Evolutionary conservation across 805 yeast genomes (phyloP), one percentile per base, ranked within the genome.

Genomic region (Ascoidea asiatica): DNA sequence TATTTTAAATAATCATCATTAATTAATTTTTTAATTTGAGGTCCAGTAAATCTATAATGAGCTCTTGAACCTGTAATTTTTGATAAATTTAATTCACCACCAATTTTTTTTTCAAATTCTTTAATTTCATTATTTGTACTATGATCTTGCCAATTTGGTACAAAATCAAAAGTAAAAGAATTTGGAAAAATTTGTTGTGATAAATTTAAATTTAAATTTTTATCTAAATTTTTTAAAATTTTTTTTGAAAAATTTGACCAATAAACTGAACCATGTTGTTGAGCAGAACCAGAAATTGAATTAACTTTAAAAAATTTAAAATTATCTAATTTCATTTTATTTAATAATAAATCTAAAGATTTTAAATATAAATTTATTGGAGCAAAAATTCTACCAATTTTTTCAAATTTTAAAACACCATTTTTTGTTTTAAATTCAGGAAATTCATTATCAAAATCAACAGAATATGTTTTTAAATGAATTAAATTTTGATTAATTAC

Each of bases 91-190:
- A 63, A 53, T 23, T 65, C 66, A 11, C 72, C 63, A 22, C 89
- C 92, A 8, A 72, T 72, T 1, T 65, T 65, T 1, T 58, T 57
- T 54, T 85, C 92, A 53, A 86, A 79, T 33, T 59, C 69, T 22
- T 64, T 56, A 45, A 84, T 68, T 57, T 88, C 95, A 19, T 67
- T 61, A 4, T 75, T 81, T 0, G 97, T 88, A 20, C 92, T 81
- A 56, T 86, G 95, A 56, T 88, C 96, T 61, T 88, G 97, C 97
- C 97, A 88, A 57, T 89, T 88, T 6, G 96, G 95, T 4, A 94
- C 80, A 38, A 68, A 68, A 5, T 70, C 65, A 52, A 77, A 69
- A 1, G 90, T 66, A 51, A 85, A 80, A 1, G 82, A 81, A 1
- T 52, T 52, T 2, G 68, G 68, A 19, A 54, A 52, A 37, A 83